phyloP scores from a whole-genome alignment of 2,329 filamentous ascomycete genomes.

The Aureobasidium mangrovei region DNA sequence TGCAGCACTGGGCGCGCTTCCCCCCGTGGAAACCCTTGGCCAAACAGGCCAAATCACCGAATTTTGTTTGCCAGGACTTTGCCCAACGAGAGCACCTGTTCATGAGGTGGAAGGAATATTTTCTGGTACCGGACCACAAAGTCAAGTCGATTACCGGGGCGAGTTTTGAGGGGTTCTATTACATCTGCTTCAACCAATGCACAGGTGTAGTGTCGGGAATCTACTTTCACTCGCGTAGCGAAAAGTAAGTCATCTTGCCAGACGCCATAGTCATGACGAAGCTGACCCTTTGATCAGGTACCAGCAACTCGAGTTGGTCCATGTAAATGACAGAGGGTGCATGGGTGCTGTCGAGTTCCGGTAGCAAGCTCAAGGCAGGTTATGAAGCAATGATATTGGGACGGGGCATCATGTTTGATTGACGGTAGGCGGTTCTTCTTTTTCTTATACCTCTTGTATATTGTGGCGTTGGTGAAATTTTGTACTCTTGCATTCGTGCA shows the following conservation, averaged over 20 bases:
- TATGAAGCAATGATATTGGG: slow-evolving; percentile 5
- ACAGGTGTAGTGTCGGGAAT: slow-evolving; percentile 82
- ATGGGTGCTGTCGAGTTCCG: slow-evolving; percentile 82
- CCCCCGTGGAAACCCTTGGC: slow-evolving; percentile 72
- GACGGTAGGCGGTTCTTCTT: neutral
- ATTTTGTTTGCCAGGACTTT: slow-evolving; percentile 56
- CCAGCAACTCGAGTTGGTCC: slow-evolving; percentile 84
- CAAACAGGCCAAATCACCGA: slow-evolving; percentile 49
- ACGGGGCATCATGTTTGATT: neutral
- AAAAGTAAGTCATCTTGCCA: slow-evolving; percentile 59
- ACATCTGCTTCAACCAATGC: slow-evolving; percentile 95
- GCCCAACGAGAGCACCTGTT: slow-evolving; percentile 82
- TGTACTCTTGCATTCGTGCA: neutral
- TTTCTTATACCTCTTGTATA: neutral
- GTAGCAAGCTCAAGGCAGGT: slow-evolving; percentile 28
- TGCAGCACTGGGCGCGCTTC: slow-evolving; percentile 90
- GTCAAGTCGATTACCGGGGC: slow-evolving; percentile 86
- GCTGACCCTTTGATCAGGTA: slow-evolving; percentile 48
- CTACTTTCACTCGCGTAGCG: slow-evolving; percentile 96
- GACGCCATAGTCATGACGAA: neutral
- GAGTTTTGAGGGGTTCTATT: slow-evolving; percentile 98
- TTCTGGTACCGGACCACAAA: slow-evolving; percentile 88
- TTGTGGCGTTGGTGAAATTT: neutral
- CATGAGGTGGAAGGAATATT: slow-evolving; percentile 99
- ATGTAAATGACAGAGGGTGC: slow-evolving; percentile 77